phyloP scores from a whole-genome alignment of 768 basidiomycete species.

The Cystobasidium onofrii region DNA sequence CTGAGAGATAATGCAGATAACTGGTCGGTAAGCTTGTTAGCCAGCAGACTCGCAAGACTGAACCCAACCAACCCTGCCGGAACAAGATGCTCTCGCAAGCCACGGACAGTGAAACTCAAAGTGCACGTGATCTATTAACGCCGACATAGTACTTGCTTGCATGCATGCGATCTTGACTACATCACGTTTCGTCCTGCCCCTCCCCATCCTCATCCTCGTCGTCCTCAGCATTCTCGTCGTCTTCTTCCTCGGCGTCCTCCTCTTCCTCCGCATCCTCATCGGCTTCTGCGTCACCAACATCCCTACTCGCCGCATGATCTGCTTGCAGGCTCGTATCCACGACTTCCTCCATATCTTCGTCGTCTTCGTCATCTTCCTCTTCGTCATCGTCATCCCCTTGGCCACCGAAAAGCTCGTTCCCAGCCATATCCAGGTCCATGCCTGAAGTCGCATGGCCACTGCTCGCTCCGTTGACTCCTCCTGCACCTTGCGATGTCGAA shows the following conservation, averaged over 20 bases:
- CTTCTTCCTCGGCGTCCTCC: neutral
- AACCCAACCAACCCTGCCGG: too few species aligned
- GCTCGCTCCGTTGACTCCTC: neutral
- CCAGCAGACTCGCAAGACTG: too few species aligned
- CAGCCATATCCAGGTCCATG: constrained; percentile 17
- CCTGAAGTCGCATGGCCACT: neutral
- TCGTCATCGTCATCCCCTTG: constrained; percentile 30
- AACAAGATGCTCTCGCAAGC: too few species aligned
- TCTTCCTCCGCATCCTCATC: constrained; percentile 8
- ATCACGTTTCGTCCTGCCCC: neutral
- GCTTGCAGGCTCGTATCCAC: constrained; percentile 5
- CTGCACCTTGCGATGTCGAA: neutral
- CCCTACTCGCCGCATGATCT: neutral
- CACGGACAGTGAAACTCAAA: too few species aligned
- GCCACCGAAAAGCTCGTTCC: constrained; percentile 21
- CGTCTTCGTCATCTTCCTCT: constrained; percentile 18
- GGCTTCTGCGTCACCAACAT: neutral
- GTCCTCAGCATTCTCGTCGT: neutral
- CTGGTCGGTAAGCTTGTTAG: too few species aligned
- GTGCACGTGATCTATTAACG: too few species aligned
- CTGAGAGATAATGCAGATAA: too few species aligned
- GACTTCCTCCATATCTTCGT: constrained; percentile 24
- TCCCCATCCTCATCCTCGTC: constrained; percentile 1
- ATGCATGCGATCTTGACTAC: neutral
- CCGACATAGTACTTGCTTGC: neutral